Base-by-base conservation (phyloP, 1,139 yeast species). In the Geotrichum candidum region DNA sequence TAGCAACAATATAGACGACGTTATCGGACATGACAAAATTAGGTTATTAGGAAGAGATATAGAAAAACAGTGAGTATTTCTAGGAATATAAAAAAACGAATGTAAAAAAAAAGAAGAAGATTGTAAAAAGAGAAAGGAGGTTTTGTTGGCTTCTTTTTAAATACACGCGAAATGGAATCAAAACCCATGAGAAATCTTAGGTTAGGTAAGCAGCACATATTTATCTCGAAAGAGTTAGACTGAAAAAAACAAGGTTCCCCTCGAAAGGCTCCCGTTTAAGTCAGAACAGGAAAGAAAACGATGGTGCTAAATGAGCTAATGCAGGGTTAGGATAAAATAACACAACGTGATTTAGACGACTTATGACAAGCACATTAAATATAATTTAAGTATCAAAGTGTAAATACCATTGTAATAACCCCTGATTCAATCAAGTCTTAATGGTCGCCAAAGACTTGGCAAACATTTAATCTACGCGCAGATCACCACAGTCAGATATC, bases 1-100 rank as follows among this genome's bases (percentile, higher is more conserved):
- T 82, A 48, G 97, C 79, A 63, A 91, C 98, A 74, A 94, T 90
- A 77, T 91, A 94, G 52, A 91, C 99, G 68, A 85, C 72, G 63
- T 60, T 56, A 46, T 51, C 52, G 45, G 61, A 56, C 62, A 60
- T 60, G 41, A 45, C 38, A 22, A 53, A 45, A 18, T 41, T 25
- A 25, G 27, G 7, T 25, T 48, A n/a, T 13, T 38, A 15, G 27
- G 27, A 25, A 3, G 27, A 25, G 15, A 23, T 29, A 23, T 48
- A 22, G 11, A 31, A 29, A 48, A 5, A 11, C 22, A 15, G 33
- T 31, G 41, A 54, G 27, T 31, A 29, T 15, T 51, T 13, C 6
- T 15, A 53, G 13, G 22, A 46, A 45, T 22, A 27, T 23, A 45
- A 45, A 25, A 25, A 45, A 45, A 25, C 41, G 10, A 13, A 25